Percentiles rank a stretch among this genome's conserved stretches.
These are phyloP conservation scores for Pseudogymnoascus sp. DNA, from an alignment of 2,329 filamentous ascomycete species.

Conservation along the genomic window DNA sequence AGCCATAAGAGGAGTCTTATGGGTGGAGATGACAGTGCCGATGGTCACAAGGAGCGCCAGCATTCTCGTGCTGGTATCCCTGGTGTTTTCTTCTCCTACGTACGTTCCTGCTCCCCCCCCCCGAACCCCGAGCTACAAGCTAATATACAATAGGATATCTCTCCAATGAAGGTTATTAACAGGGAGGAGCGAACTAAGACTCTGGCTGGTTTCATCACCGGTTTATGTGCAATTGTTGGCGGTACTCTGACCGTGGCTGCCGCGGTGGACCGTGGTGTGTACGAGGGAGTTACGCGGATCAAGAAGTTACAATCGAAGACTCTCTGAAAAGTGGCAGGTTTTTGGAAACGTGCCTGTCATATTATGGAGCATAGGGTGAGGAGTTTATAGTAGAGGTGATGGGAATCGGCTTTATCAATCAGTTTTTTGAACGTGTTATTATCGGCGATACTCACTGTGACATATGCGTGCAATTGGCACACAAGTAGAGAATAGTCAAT, in stretches of 20 bases:
- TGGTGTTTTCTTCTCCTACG: constrained; percentile 97
- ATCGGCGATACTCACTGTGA: background rate
- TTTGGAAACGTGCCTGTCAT: constrained; percentile 5
- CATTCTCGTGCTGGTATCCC: constrained; percentile 90
- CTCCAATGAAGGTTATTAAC: constrained; percentile 99
- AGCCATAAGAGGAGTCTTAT: constrained; percentile 84
- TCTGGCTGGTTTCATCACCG: constrained; percentile 86
- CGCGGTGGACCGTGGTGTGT: constrained; percentile 81
- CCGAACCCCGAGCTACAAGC: background rate
- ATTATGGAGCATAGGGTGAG: constrained; percentile 5
- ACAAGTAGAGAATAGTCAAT: background rate
- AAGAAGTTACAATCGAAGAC: constrained; percentile 75
- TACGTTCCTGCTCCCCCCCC: constrained; percentile 41
- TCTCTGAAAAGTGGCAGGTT: constrained; percentile 31
- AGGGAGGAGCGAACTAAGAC: constrained; percentile 83
- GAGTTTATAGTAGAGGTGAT: constrained; percentile 9
- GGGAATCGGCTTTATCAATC: background rate
- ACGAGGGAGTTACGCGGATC: constrained; percentile 75
- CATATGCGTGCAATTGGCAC: background rate
- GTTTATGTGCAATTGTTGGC: constrained; percentile 88
- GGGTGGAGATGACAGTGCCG: constrained; percentile 75
- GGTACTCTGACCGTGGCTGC: constrained; percentile 94
- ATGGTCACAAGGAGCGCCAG: constrained; percentile 85
- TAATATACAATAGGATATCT: constrained; percentile 66
- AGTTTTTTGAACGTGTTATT: background rate